phyloP scores from a whole-genome alignment of 1,284 basidiomycete species.

The Ustilago vetiveriae region DNA sequence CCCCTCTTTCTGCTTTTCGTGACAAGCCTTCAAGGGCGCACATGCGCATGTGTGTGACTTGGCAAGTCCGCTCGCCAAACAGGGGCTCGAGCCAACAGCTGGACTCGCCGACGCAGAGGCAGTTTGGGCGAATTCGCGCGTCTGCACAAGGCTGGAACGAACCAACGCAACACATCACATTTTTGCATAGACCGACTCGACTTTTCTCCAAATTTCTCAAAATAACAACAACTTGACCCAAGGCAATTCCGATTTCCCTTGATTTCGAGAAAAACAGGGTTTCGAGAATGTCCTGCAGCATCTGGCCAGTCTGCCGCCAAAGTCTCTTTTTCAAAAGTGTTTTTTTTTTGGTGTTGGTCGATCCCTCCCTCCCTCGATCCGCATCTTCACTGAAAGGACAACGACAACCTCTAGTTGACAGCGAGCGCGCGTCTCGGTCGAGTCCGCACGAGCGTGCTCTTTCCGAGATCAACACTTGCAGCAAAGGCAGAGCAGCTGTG shows the following conservation, averaged over 20 bases:
- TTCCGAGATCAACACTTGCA: slow-evolving; percentile 11
- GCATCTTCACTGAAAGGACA: too few relatives aligned
- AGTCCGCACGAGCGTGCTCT: slow-evolving; percentile 12
- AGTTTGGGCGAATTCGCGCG: slow-evolving; percentile 27
- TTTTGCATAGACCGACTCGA: not conserved
- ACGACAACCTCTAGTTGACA: too few relatives aligned
- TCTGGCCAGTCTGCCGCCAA: not conserved
- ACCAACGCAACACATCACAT: slow-evolving; percentile 43
- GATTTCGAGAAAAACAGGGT: not conserved
- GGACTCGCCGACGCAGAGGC: not conserved
- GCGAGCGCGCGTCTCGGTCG: slow-evolving; percentile 21
- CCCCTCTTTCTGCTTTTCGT: slow-evolving; percentile 1
- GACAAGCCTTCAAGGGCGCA: not conserved
- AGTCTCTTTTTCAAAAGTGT: too few relatives aligned
- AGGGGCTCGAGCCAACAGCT: slow-evolving; percentile 38
- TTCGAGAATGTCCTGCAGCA: slow-evolving; percentile 4
- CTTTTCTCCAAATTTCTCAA: too few relatives aligned
- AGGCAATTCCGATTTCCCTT: too few relatives aligned
- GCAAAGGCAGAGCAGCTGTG: slow-evolving; percentile 4
- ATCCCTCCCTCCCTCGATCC: slow-evolving; percentile 2
- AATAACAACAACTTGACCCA: too few relatives aligned
- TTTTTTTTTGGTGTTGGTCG: not conserved
- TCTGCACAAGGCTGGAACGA: slow-evolving; percentile 4
- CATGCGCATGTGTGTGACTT: slow-evolving; percentile 19
- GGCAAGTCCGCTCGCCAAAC: slow-evolving; percentile 15